Evolutionary conservation across 495 filamentous ascomycete genomes (phyloP), one percentile per base, ranked within the genome.

Genomic region (Lasiosphaeris hirsuta): DNA sequence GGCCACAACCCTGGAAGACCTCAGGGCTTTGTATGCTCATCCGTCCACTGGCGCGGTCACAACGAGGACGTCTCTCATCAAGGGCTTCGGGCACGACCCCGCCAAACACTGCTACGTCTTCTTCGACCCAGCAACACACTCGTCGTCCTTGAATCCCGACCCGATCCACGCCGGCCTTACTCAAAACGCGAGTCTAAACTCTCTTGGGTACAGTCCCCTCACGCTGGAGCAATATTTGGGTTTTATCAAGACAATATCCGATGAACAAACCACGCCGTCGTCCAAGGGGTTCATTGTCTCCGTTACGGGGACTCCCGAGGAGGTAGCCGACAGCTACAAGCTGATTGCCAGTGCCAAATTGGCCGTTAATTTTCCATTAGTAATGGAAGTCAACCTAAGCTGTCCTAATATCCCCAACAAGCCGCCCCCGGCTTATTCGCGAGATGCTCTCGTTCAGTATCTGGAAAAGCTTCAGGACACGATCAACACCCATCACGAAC

Each of bases 331-430:
- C 23, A 80, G 78, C 67, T 82, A 83, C 56, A 4, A 4, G 1
- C 63, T 41, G 54, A 77, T 65, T 34, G 62, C 60, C 59, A 39
- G 38, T 18, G 62, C 45, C 34, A 53, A 23, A 4, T 51, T 0
- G 14, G 40, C 33, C 10, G 7, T 50, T 0, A 46, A 44, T 1
- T 40, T 81, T 36, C 64, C 70, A 1, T 63, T 89, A 4, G 78
- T 80, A 14, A 77, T 88, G 70, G 87, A 90, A 64, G 72, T 90
- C 57, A 90, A 90, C 63, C 81, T 90, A 43, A 84, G 79, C 59
- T 90, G 87, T 62, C 87, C 87, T 0, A 90, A 90, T 69, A 90
- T 90, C 54, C 75, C 78, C 13, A 63, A 72, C 42, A 78, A 78
- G 33, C 86, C 86, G 0, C 87, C 88, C 10, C 86, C 86, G 3